Evolutionary conservation across 1,139 yeast species (phyloP), one percentile per base, ranked within the genome.

Genomic region (Pichia inconspicua): DNA sequence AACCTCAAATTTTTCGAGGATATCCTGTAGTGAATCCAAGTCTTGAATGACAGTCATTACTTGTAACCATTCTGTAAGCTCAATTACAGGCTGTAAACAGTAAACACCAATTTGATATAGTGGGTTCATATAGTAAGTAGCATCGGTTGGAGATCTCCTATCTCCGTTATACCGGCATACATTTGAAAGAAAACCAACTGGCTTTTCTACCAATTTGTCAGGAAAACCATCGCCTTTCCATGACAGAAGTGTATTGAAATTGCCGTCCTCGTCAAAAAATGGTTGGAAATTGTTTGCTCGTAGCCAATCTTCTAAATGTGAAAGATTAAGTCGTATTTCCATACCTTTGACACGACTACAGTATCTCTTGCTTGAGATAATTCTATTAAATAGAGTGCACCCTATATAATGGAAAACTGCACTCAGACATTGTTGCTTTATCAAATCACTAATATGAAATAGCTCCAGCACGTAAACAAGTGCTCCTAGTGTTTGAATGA

Each of bases 261-360:
- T 43, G 50, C 67, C 58, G 44, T 70, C 75, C 1, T 74, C 74
- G 40, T 68, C 74, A 62, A 66, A 70, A 43, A 55, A 59, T 17
- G 79, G 84, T 54, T 73, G 72, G 60, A 73, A 74, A 64, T 87
- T 84, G 61, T 87, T 92, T 4, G 84, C 74, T 52, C 95, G 75
- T 35, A 92, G 75, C 98, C 98, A 92, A 61, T 92, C 97, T 64
- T 92, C 97, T 44, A 92, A 69, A 3, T 86, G 78, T 0, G 96
- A 88, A 10, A 92, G 64, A 59, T 92, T 92, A 52, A 92, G 74
- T 47, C 97, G 73, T 43, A 92, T 82, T 63, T 92, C 97, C 65
- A 92, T 79, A 0, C 97, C 97, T 55, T 84, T 80, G 2, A 88
- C 74, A 50, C 99, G 74, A 0, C 96, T 78, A 47, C 87, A 74